Evolutionary conservation across 208 protist genomes (phyloP).

Genomic region (Crithidia fasciculata): DNA sequence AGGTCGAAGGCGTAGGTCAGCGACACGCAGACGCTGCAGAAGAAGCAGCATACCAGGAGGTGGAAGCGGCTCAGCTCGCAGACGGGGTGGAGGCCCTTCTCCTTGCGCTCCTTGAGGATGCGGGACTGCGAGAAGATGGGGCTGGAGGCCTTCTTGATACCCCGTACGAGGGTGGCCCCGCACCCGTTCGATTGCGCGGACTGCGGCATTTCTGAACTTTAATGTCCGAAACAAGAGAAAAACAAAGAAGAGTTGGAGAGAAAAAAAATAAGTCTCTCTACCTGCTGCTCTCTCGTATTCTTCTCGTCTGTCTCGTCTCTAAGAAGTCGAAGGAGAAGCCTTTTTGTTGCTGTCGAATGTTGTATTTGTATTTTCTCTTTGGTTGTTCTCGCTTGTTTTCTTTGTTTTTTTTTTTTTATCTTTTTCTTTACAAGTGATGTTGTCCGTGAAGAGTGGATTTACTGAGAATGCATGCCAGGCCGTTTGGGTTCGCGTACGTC

Average conservation of each 20-base stretch:
- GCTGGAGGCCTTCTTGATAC: conserved; percentile 1
- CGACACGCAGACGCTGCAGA: conserved; percentile 71
- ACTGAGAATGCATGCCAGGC: neutral
- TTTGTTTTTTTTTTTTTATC: neutral
- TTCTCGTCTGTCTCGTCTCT: too few species aligned
- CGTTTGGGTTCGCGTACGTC: neutral
- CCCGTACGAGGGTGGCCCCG: neutral
- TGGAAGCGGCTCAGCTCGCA: conserved; percentile 62
- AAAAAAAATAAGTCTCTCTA: too few species aligned
- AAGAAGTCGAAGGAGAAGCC: too few species aligned
- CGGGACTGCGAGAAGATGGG: conserved; percentile 50
- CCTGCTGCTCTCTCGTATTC: too few species aligned
- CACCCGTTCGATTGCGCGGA: neutral
- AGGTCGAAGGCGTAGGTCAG: conserved; percentile 74
- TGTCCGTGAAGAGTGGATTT: neutral
- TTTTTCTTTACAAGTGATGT: neutral
- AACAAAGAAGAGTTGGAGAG: neutral
- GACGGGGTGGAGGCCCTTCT: conserved; percentile 46
- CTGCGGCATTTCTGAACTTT: neutral
- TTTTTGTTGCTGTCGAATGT: neutral
- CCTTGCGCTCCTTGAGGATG: conserved; percentile 37
- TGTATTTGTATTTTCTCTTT: neutral
- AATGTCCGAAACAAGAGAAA: conserved; percentile 5
- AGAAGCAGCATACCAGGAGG: conserved; percentile 66
- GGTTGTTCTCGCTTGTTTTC: neutral